Conservation (phyloP, 2,329 filamentous ascomycete genomes). For the Pleoardoris graminearum region DNA sequence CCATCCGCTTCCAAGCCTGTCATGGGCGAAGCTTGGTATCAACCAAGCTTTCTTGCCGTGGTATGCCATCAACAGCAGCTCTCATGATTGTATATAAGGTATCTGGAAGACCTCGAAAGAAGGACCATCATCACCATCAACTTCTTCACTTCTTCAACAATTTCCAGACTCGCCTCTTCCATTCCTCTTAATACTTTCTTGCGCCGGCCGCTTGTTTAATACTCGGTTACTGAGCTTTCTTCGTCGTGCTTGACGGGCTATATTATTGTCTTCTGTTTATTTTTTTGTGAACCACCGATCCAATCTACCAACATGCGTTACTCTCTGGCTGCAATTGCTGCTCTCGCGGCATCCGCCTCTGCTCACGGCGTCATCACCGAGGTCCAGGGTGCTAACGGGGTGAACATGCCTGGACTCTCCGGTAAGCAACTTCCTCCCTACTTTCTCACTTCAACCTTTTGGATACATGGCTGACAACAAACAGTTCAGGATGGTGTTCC, state of each 20-base stretch:
- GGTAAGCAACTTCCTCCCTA: constrained; percentile 38
- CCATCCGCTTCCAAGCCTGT: constrained; percentile 11
- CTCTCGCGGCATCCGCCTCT: constrained; percentile 53
- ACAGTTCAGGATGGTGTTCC: constrained; percentile 67
- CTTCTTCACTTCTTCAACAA: constrained; percentile 24
- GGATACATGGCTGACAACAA: constrained; percentile 13
- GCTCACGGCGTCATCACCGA: constrained; percentile 63
- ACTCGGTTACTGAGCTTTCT: too few relatives aligned
- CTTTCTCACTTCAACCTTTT: not conserved
- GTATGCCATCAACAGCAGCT: not conserved
- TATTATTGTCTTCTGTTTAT: constrained; percentile 12
- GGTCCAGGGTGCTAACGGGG: constrained; percentile 63
- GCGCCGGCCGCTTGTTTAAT: constrained; percentile 44
- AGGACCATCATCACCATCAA: constrained; percentile 31
- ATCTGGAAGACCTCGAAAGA: constrained; percentile 13
- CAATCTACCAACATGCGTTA: constrained; percentile 52
- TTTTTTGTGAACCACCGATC: constrained; percentile 15
- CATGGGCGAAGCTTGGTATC: constrained; percentile 31
- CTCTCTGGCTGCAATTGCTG: constrained; percentile 52
- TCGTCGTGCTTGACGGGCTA: too few relatives aligned
- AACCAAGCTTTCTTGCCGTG: constrained; percentile 36
- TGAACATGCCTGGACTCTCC: constrained; percentile 64
- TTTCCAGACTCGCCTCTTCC: constrained; percentile 34
- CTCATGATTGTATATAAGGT: constrained; percentile 32
- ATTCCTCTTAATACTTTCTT: constrained; percentile 35